These are phyloP conservation scores for Sanghuangporus baumii DNA, from an alignment of 1,284 basidiomycete genomes.

Conservation along the genomic window DNA sequence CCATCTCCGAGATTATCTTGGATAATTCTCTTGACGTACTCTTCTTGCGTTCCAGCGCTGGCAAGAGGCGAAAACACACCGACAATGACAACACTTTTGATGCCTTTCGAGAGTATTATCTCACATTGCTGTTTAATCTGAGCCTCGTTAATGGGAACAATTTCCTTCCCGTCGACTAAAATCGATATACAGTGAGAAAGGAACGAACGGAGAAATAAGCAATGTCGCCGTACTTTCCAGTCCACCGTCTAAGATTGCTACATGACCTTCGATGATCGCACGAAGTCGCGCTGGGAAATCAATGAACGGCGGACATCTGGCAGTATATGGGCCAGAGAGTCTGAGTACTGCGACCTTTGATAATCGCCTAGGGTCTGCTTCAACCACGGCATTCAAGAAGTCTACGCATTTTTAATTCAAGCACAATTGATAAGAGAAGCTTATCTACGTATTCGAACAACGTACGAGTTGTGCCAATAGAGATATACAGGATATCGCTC, in stretches of 20 bases:
- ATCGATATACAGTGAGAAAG: not conserved
- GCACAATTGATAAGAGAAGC: not conserved
- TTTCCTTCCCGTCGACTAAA: slow-evolving; percentile 42
- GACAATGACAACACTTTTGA: slow-evolving; percentile 39
- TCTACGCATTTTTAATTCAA: slow-evolving; percentile 7
- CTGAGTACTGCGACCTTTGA: slow-evolving; percentile 50
- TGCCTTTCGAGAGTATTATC: slow-evolving; percentile 34
- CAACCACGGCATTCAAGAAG: slow-evolving; percentile 52
- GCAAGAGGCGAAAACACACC: slow-evolving; percentile 49
- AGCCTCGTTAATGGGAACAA: slow-evolving; percentile 32
- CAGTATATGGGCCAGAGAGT: slow-evolving; percentile 42
- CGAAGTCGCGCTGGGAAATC: slow-evolving; percentile 41
- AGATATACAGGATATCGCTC: slow-evolving; percentile 35
- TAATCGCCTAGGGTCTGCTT: slow-evolving; percentile 40
- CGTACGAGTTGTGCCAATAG: slow-evolving; percentile 42
- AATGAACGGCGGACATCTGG: slow-evolving; percentile 37
- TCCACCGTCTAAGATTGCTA: slow-evolving; percentile 42
- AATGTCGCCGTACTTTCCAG: slow-evolving; percentile 30
- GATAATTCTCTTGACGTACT: slow-evolving; percentile 37
- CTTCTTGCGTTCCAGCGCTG: slow-evolving; percentile 40
- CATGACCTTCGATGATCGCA: slow-evolving; percentile 37
- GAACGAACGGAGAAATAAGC: not conserved
- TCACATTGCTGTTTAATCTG: slow-evolving; percentile 39
- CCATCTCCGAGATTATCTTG: slow-evolving; percentile 30
- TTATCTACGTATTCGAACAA: not conserved